Evolutionary conservation across 2,329 filamentous ascomycete species (phyloP).

Genomic region (Curvularia hawaiiensis): DNA sequence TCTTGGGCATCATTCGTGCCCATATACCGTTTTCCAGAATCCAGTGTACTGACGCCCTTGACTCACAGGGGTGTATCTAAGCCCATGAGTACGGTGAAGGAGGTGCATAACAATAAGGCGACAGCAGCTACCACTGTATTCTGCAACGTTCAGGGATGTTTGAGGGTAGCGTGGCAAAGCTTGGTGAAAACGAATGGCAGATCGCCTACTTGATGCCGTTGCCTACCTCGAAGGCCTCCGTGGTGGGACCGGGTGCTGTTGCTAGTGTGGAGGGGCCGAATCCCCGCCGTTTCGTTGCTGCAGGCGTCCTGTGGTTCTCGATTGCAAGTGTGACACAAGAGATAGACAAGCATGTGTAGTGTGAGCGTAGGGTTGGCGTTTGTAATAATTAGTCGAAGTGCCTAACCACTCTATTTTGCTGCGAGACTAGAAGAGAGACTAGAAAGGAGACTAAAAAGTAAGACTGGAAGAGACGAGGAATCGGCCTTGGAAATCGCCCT

Average conservation of each 20-base stretch:
- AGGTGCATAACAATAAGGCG: slow-evolving; percentile 20
- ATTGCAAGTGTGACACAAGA: slow-evolving; percentile 13
- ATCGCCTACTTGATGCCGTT: slow-evolving; percentile 25
- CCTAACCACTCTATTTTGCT: slow-evolving; percentile 11
- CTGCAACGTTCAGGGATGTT: slow-evolving; percentile 25
- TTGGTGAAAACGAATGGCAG: slow-evolving; percentile 9
- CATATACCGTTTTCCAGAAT: slow-evolving; percentile 19
- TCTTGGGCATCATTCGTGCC: slow-evolving; percentile 9
- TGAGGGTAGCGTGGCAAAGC: slow-evolving; percentile 14
- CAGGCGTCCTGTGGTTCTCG: slow-evolving; percentile 22
- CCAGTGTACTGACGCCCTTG: slow-evolving; percentile 29
- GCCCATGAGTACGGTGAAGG: slow-evolving; percentile 33
- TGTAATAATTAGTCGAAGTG: slow-evolving; percentile 9
- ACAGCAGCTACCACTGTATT: slow-evolving; percentile 30
- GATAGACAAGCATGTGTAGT: slow-evolving; percentile 4
- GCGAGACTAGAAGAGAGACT: slow-evolving; percentile 1
- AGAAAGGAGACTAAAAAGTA: neutral
- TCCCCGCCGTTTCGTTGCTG: slow-evolving; percentile 19
- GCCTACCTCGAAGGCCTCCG: slow-evolving; percentile 36
- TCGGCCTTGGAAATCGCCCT: slow-evolving; percentile 9
- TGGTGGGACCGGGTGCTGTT: slow-evolving; percentile 15
- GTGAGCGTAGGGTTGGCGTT: slow-evolving; percentile 7
- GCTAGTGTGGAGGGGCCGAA: slow-evolving; percentile 22
- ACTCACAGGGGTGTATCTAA: slow-evolving; percentile 32
- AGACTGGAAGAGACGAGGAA: slow-evolving; percentile 6